Base-by-base conservation (phyloP, 1,284 basidiomycete genomes). In the Meripilus lineatus region DNA sequence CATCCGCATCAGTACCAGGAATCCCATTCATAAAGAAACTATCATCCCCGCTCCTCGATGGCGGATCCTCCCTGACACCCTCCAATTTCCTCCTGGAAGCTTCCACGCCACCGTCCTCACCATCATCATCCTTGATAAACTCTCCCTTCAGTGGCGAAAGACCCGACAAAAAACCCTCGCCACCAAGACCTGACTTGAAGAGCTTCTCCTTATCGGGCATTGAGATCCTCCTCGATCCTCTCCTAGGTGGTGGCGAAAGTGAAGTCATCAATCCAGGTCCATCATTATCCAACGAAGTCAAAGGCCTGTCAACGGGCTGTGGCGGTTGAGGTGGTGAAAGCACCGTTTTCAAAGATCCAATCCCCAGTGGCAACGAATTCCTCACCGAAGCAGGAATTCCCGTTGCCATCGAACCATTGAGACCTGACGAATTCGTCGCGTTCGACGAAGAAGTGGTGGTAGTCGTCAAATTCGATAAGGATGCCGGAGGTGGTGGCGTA, bases 171-270 rank as follows among this genome's bases (percentile, higher is more conserved):
- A n/a, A 30, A 30, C 10, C 8, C n/a, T 8, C 28, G 28, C 28
- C 28, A 10, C n/a, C 28, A 30, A 8, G 28, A 30, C 10, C n/a
- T n/a, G n/a, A n/a, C n/a, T n/a, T n/a, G n/a, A 30, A n/a, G 26
- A 47, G 48, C 30, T 47, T 51, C 35, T 58, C 57, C 17, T 54
- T 51, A 30, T 63, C 63, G 28, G 59, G 59, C 32, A 59, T 50
- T 4, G 63, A 52, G 28, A 65, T 56, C 45, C 64, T 63, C 23
- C 59, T 57, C 36, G 79, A 79, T 23, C 72, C 70, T 14, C 78
- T 69, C 20, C 81, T 71, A 8, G 80, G 81, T 8, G 81, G 78
- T 4, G 80, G 79, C 7, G 75, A 75, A 24, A 83, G 61, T 20
- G 77, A 73, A n/a, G 71, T 75, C 44, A 77, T 59, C n/a, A n/a